These are phyloP conservation scores for Angomonas ambiguus DNA, from an alignment of 208 protist species.

Conservation along the genomic window DNA sequence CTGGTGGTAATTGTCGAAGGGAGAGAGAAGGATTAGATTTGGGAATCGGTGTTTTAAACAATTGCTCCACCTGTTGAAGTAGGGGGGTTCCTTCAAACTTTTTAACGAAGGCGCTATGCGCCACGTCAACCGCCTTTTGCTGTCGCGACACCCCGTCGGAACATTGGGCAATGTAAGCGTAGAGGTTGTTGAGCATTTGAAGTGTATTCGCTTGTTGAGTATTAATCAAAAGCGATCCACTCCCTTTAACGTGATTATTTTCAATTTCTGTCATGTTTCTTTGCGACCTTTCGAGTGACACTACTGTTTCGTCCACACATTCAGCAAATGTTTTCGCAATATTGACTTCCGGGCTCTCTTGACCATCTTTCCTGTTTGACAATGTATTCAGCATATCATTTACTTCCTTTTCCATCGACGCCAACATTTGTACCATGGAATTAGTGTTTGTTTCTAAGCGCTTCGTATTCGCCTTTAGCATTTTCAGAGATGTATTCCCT, in stretches of 20 bases:
- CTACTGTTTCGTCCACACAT: not conserved
- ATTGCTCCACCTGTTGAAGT: no score
- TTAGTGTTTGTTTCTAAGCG: no score
- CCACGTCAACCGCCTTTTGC: not conserved
- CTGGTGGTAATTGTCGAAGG: not conserved
- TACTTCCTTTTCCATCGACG: no score
- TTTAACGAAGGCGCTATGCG: not conserved
- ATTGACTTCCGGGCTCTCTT: not conserved
- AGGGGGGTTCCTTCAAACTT: not conserved
- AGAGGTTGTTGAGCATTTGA: not conserved
- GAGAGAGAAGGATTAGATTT: no score
- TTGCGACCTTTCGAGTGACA: not conserved
- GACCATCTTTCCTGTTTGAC: no score
- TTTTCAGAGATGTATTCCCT: not conserved
- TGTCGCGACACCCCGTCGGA: not conserved
- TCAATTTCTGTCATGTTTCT: not conserved
- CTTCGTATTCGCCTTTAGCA: no score
- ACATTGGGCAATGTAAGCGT: not conserved
- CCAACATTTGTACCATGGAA: no score
- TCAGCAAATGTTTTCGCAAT: not conserved
- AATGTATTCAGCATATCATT: no score
- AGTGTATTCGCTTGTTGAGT: not conserved
- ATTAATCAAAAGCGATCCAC: not conserved
- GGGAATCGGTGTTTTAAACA: no score
- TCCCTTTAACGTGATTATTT: not conserved